Conservation (phyloP, 1,139 yeast genomes). For the Debaryomyces sp. region DNA sequence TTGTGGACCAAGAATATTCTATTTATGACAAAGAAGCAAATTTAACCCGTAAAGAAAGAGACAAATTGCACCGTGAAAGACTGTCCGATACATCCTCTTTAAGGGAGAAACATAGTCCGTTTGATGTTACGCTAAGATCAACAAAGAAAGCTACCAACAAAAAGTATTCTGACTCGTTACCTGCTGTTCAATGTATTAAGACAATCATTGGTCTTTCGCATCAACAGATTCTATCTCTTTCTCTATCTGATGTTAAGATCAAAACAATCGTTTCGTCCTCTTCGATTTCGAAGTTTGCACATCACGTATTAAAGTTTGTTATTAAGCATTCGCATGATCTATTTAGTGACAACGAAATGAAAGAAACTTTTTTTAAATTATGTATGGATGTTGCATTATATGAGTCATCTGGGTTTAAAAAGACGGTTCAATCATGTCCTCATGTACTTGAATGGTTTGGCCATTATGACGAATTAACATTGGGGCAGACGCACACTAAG, state of each 20-base stretch:
- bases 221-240: conserved; percentile 37
- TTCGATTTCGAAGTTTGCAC: conserved; percentile 34
- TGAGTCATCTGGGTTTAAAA: conserved; percentile 42
- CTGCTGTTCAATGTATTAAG: conserved; percentile 38
- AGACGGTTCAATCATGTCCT: conserved; percentile 28
- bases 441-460: conserved; percentile 35
- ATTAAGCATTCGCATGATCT: conserved; percentile 29
- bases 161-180: conserved; percentile 34
- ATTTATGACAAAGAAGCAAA: conserved; percentile 9
- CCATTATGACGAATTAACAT: conserved; percentile 36
- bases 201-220: conserved; percentile 47
- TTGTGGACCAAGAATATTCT: conserved; percentile 5
- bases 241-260: conserved; percentile 41
- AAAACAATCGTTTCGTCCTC: conserved; percentile 40
- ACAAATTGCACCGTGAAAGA: conserved; percentile 5
- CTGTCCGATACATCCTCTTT: neutral
- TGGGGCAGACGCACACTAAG: conserved; percentile 37
- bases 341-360: conserved; percentile 29
- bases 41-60: conserved; percentile 9
- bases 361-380: conserved; percentile 30
- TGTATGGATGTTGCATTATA: conserved; percentile 43
- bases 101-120: conserved; percentile 21
- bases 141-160: conserved; percentile 32
- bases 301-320: conserved; percentile 31
- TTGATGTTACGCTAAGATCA: conserved; percentile 34